Evolutionary conservation across 768 basidiomycete species (phyloP).

Genomic region (Boletus speciosus): DNA sequence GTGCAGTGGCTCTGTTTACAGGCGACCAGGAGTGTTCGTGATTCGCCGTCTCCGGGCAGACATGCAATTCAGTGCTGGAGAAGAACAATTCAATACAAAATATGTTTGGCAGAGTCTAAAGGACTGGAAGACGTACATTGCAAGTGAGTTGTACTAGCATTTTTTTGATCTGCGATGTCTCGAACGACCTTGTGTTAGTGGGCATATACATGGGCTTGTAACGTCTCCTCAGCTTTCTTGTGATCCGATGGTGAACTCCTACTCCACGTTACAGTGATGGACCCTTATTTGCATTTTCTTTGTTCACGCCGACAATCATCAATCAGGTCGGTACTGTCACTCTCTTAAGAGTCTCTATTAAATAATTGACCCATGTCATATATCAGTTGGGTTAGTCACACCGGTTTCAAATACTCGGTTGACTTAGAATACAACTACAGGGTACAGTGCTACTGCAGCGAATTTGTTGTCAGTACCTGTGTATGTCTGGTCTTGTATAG

Average conservation of each 20-base stretch:
- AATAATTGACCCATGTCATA: not conserved
- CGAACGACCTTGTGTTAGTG: constrained; percentile 38
- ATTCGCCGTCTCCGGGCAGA: constrained; percentile 64
- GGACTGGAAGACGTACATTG: constrained; percentile 74
- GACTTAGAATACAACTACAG: constrained; percentile 27
- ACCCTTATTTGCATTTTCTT: constrained; percentile 54
- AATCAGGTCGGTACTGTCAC: constrained; percentile 42
- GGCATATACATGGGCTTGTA: constrained; percentile 71
- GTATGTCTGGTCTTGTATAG: constrained; percentile 67
- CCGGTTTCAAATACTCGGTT: not conserved
- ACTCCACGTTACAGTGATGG: constrained; percentile 35
- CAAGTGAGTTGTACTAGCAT: constrained; percentile 42
- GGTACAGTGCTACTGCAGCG: constrained; percentile 60
- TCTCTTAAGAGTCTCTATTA: not conserved
- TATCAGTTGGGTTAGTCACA: constrained; percentile 21
- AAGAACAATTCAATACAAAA: constrained; percentile 48
- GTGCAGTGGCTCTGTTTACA: not conserved
- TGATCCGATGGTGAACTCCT: constrained; percentile 2
- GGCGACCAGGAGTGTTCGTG: constrained; percentile 50
- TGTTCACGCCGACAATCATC: constrained; percentile 45
- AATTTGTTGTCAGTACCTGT: constrained; percentile 77
- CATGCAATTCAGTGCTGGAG: constrained; percentile 61
- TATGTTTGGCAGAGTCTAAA: constrained; percentile 58
- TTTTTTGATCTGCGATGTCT: constrained; percentile 2
- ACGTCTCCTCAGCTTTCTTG: constrained; percentile 15